These are phyloP conservation scores for Cryptosporidium canis DNA, from an alignment of 169 alveolate genomes.

Conservation along the genomic window DNA sequence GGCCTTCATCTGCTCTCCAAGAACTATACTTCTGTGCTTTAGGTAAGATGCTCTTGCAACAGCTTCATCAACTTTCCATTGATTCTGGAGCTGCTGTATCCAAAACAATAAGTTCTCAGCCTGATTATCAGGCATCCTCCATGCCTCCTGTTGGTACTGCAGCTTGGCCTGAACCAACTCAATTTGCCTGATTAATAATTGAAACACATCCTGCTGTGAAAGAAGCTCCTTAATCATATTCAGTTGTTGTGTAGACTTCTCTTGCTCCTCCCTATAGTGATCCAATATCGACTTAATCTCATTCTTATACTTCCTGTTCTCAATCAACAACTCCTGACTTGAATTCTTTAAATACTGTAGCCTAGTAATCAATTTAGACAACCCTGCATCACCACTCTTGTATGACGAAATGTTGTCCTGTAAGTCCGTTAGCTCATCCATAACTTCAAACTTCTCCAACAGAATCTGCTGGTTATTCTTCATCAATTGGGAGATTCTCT, in stretches of 20 bases:
- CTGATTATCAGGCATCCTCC: constrained; percentile 72
- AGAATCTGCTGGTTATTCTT: constrained; percentile 16
- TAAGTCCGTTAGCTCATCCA: constrained; percentile 48
- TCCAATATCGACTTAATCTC: constrained; percentile 54
- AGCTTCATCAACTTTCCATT: constrained; percentile 72
- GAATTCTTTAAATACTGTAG: constrained; percentile 50
- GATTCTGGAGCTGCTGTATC: constrained; percentile 69
- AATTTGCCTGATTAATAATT: constrained; percentile 55
- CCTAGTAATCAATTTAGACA: constrained; percentile 31
- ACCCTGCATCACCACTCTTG: constrained; percentile 44
- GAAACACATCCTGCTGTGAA: constrained; percentile 65
- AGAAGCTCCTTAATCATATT: constrained; percentile 51
- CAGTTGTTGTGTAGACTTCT: constrained; percentile 47
- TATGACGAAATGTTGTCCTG: constrained; percentile 52
- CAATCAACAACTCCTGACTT: constrained; percentile 58
- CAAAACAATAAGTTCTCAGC: constrained; percentile 64
- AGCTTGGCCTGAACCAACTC: constrained; percentile 68
- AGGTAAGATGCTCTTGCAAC: constrained; percentile 71
- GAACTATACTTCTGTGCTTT: constrained; percentile 63
- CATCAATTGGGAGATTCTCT: constrained; percentile 9
- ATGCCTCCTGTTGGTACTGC: constrained; percentile 68
- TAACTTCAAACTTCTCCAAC: constrained; percentile 46
- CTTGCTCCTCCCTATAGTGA: constrained; percentile 64
- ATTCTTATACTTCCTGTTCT: constrained; percentile 61
- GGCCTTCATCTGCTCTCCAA: constrained; percentile 72